Evolutionary conservation across 441 rosid genomes (phyloP).

Genomic region (Capsella rubella): DNA sequence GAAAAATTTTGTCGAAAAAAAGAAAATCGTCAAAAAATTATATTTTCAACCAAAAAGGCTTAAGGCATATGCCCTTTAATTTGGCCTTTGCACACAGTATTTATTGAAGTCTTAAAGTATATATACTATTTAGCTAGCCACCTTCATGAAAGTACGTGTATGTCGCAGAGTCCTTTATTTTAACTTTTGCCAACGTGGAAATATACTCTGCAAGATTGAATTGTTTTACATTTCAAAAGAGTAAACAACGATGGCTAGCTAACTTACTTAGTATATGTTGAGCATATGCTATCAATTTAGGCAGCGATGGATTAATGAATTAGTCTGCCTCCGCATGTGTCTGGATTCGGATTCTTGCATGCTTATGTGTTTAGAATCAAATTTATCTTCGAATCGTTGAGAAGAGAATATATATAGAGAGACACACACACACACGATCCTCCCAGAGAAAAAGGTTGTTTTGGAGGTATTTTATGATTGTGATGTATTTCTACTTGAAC

Average conservation of each 20-base stretch:
- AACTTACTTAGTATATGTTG: constrained; percentile 40
- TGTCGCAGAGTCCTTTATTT: constrained; percentile 21
- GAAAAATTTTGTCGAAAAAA: no score
- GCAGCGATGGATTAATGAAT: constrained; percentile 32
- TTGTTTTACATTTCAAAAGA: constrained; percentile 12
- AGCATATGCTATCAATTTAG: constrained; percentile 43
- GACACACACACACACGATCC: constrained; percentile 4
- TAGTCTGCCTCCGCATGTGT: constrained; percentile 21
- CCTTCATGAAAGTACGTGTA: constrained; percentile 34
- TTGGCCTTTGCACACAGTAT: not conserved
- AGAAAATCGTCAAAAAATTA: no score
- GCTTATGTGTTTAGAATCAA: constrained; percentile 32
- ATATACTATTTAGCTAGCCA: constrained; percentile 30
- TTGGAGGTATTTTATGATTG: constrained; percentile 39
- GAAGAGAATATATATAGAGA: constrained; percentile 35
- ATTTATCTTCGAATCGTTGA: constrained; percentile 28
- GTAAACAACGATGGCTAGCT: constrained; percentile 35
- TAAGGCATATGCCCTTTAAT: constrained; percentile 11
- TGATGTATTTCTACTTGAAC: constrained; percentile 45
- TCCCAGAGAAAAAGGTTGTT: constrained; percentile 16
- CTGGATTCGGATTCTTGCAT: constrained; percentile 41
- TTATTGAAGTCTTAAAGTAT: constrained; percentile 23
- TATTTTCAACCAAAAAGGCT: not conserved
- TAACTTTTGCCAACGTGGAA: constrained; percentile 25
- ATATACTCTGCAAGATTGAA: not conserved